Percentiles rank a stretch among this genome's conserved stretches.
Conservation (phyloP, 1,284 basidiomycete species). For the Chiua sp. region DNA sequence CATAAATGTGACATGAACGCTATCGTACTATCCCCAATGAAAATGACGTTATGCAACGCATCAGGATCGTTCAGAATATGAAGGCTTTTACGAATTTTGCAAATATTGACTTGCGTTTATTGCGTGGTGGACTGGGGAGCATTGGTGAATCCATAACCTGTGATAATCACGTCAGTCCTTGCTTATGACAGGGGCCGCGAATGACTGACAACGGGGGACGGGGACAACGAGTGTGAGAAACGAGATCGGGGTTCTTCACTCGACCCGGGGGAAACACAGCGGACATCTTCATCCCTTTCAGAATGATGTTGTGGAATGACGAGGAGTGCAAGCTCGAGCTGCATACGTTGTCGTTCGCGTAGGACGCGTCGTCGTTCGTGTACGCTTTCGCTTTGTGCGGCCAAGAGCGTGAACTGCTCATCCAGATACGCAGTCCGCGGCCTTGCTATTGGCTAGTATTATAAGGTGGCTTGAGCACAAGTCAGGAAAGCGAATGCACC, state of each 20-base stretch:
- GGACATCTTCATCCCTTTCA: not conserved
- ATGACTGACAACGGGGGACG: conserved; percentile 24
- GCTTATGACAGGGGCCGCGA: not conserved
- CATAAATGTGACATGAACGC: not conserved
- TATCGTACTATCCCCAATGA: not conserved
- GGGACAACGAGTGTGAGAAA: conserved; percentile 20
- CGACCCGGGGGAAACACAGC: conserved; percentile 6
- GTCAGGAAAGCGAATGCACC: not conserved
- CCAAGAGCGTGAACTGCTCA: conserved; percentile 21
- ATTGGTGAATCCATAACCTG: conserved; percentile 9
- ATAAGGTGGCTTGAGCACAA: not conserved
- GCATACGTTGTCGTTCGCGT: conserved; percentile 12
- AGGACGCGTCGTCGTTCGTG: conserved; percentile 23
- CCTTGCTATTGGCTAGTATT: not conserved
- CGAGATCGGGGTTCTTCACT: conserved; percentile 31
- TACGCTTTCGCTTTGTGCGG: conserved; percentile 22
- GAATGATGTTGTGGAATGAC: conserved; percentile 2
- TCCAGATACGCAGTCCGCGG: not conserved
- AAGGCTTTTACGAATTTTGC: conserved; percentile 20
- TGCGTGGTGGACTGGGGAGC: conserved; percentile 2
- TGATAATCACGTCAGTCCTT: not conserved
- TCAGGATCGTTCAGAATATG: not conserved
- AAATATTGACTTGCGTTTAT: conserved; percentile 24
- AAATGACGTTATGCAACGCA: not conserved
- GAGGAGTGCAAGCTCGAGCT: conserved; percentile 7